Evolutionary conservation across 441 rosid genomes (phyloP), one percentile per base, ranked within the genome.

Genomic region (Syzygium syzygioides): DNA sequence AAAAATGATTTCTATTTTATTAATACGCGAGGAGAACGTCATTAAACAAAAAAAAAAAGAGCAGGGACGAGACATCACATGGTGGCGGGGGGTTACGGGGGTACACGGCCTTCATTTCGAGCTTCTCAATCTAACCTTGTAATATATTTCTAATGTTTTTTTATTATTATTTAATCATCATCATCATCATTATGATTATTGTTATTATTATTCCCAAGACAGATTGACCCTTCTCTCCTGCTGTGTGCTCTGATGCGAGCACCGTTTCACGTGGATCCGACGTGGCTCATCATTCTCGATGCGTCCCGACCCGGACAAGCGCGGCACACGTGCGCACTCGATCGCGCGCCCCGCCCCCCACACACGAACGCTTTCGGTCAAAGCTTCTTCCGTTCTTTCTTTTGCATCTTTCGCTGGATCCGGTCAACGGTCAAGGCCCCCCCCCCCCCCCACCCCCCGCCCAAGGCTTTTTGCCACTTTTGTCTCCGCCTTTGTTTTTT

Each of bases 341-440:
- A 41, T 76, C 80, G 89, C 79, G 41, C 45, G 14, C 86, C 87
- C 45, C 15, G 64, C 64, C 41, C 85, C 88, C 92, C 68, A 37
- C 41, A 1, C 95, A 92, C 95, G 93, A 92, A 92, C 90, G 91
- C 68, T 86, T 86, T 85, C 85, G 90, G 94, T 93, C 94, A 93
- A 90, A 94, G 87, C 84, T 87, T 41, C 89, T 48, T 54, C 28
- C 28, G 28, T 25, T 3, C 28, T 7, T 68, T 89, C 90, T 90
- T 89, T 87, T 86, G 90, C 93, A 89, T 91, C 91, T 89, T 88
- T 87, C 45, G 90, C 93, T 91, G 90, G 91, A 92, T 90, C 88
- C 79, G 37, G 91, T 91, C 91, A 88, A 91, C 66, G 90, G 94
- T 92, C 95, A 92, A 93, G 86, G 41, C 28, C 52, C 32, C 23